phyloP scores from a whole-genome alignment of 805 yeast species.

The Candida endomychidarum region DNA sequence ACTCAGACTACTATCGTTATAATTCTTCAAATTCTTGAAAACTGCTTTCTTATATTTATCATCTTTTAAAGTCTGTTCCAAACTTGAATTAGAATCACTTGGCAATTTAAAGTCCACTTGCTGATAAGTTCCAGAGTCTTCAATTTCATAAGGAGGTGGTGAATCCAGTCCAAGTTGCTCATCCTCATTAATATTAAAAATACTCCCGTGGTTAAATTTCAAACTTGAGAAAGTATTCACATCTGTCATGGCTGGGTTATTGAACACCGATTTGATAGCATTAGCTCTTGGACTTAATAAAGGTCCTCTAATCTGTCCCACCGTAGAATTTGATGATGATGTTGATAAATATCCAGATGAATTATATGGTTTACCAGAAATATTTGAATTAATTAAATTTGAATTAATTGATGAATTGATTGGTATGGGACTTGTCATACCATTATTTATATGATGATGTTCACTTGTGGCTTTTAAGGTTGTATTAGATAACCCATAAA shows the following conservation, averaged over 20 bases:
- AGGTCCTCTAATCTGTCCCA: conserved; percentile 11
- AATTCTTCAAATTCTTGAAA: background rate
- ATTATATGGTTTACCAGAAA: conserved; percentile 2
- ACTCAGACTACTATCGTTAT: background rate
- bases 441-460: background rate
- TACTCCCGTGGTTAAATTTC: conserved; percentile 27
- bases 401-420: conserved; percentile 3
- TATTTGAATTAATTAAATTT: conserved; percentile 1
- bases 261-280: conserved; percentile 43
- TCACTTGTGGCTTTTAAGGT: background rate
- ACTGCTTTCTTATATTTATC: background rate
- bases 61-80: background rate
- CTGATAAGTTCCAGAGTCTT: background rate
- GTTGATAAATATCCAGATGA: conserved; percentile 5
- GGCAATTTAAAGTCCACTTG: background rate
- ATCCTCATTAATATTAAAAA: conserved; percentile 23
- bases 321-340: conserved; percentile 9
- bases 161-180: conserved; percentile 9
- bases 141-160: conserved; percentile 5
- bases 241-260: conserved; percentile 42
- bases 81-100: background rate
- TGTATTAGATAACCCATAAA: conserved; percentile 1
- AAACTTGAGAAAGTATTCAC: conserved; percentile 29
- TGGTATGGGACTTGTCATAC: conserved; percentile 5
- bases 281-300: conserved; percentile 35